Percentiles rank a stretch among this genome's conserved stretches.
Conservation (phyloP, 345 rosid genomes). For the Syzygium aqueum region DNA sequence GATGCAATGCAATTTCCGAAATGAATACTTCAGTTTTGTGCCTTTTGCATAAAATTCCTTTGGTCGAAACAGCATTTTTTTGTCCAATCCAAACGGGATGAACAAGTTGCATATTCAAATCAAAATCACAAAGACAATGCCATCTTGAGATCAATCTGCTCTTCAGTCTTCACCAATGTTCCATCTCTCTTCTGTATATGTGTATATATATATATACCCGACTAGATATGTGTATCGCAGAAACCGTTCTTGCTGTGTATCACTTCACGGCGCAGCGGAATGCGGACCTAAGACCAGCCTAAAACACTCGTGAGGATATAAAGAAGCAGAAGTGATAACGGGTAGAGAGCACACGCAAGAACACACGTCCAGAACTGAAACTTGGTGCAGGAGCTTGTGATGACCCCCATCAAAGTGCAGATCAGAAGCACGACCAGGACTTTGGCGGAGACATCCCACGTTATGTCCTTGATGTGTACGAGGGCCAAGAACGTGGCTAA, state of each 20-base stretch:
- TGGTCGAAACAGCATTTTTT: not conserved
- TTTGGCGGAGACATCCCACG: constrained; percentile 34
- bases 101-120: not conserved
- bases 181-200: not conserved
- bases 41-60: not conserved
- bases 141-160: not conserved
- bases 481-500: constrained; percentile 20
- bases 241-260: not conserved
- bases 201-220: not conserved
- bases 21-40: too few species aligned
- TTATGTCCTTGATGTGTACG: constrained; percentile 21
- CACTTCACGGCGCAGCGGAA: not conserved
- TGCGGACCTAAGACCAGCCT: constrained; percentile 19
- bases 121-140: not conserved
- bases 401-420: constrained; percentile 22
- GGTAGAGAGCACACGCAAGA: constrained; percentile 19
- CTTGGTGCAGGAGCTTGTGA: constrained; percentile 16
- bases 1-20: too few species aligned
- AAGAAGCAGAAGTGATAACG: constrained; percentile 23
- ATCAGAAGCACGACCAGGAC: constrained; percentile 22
- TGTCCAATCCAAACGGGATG: not conserved
- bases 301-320: constrained; percentile 24
- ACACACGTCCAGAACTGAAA: constrained; percentile 28
- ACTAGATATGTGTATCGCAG: not conserved
- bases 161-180: not conserved